Percentiles rank a stretch among this genome's conserved stretches.
Evolutionary conservation across 2,329 filamentous ascomycete species (phyloP).

Genomic region (Harringtonia lauricola): DNA sequence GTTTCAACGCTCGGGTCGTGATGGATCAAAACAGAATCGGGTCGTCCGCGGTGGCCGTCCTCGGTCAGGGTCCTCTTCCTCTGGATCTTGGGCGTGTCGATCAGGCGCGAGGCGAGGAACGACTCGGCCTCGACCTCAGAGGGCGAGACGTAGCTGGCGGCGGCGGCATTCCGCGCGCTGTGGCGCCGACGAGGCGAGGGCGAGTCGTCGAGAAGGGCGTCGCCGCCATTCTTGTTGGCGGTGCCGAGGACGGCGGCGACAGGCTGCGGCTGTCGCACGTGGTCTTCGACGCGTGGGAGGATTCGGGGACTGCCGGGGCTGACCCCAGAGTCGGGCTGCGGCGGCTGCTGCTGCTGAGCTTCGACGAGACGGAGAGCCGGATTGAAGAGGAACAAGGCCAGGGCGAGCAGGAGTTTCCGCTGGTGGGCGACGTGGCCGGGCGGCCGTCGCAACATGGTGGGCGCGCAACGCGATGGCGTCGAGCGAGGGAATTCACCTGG

Average conservation of each 20-base stretch:
- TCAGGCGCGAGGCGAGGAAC: conserved; percentile 12
- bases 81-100: conserved; percentile 17
- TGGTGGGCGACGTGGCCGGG: conserved; percentile 41
- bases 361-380: conserved; percentile 44
- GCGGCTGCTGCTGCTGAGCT: conserved; percentile 52
- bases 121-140: conserved; percentile 15
- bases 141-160: conserved; percentile 14
- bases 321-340: conserved; percentile 2
- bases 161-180: conserved; percentile 1
- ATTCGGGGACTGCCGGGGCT: conserved; percentile 4
- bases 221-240: too few relatives aligned
- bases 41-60: conserved; percentile 8
- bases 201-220: too few relatives aligned
- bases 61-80: conserved; percentile 10
- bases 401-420: conserved; percentile 39
- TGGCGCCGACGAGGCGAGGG: too few relatives aligned
- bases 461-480: conserved; percentile 9
- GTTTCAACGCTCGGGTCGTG: conserved; percentile 15
- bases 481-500: not conserved
- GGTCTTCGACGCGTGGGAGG: not conserved
- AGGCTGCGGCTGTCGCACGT: conserved; percentile 6
- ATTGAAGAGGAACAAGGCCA: conserved; percentile 47
- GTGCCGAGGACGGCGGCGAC: not conserved
- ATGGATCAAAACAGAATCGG: conserved; percentile 12
- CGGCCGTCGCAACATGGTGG: conserved; percentile 53